These are phyloP conservation scores for Saccharomycopsis selenospora DNA, from an alignment of 805 yeast species.

Conservation along the genomic window DNA sequence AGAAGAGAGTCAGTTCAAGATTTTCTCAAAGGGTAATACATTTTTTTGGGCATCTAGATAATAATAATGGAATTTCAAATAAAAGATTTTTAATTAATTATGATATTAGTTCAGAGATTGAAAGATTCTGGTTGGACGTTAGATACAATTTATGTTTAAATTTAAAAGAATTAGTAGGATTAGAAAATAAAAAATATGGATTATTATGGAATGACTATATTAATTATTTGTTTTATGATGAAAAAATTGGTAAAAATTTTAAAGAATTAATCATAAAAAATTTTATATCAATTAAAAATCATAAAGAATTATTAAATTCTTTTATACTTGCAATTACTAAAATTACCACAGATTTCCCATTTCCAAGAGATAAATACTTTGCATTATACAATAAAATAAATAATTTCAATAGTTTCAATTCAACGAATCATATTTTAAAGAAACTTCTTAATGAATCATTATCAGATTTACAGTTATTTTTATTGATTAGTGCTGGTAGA, in stretches of 20 bases:
- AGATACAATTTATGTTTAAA: constrained; percentile 18
- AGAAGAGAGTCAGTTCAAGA: constrained; percentile 84
- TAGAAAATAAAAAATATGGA: constrained; percentile 20
- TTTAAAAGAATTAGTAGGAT: constrained; percentile 10
- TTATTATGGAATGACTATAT: constrained; percentile 21
- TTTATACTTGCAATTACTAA: constrained; percentile 29
- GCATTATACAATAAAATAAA: constrained; percentile 8
- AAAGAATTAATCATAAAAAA: constrained; percentile 21
- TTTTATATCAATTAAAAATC: constrained; percentile 32
- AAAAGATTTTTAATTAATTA: constrained; percentile 9
- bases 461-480: constrained; percentile 63
- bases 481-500: constrained; percentile 71
- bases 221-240: constrained; percentile 16
- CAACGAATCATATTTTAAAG: constrained; percentile 12
- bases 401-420: constrained; percentile 25
- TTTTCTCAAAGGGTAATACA: constrained; percentile 73
- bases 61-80: not conserved
- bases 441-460: constrained; percentile 30
- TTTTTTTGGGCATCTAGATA: constrained; percentile 27
- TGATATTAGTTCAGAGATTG: constrained; percentile 19
- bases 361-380: constrained; percentile 23
- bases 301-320: constrained; percentile 30
- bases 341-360: constrained; percentile 22
- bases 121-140: constrained; percentile 20
- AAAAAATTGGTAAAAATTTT: constrained; percentile 10